phyloP scores from a whole-genome alignment of 495 filamentous ascomycete genomes.

The Chaetomium fimeti region DNA sequence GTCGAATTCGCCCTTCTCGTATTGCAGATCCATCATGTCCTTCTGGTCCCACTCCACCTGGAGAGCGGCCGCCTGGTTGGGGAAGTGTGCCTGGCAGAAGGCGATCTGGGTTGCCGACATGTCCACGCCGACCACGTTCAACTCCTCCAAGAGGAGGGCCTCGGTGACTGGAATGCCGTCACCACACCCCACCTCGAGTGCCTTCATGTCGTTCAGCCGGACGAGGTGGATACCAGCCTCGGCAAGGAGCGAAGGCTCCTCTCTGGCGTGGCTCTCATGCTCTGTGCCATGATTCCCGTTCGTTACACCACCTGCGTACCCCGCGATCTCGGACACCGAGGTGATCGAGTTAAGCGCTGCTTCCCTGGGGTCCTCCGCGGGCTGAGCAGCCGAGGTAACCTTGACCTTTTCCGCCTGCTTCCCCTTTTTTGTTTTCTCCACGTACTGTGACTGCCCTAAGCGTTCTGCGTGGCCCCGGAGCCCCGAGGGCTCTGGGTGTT shows the following conservation, averaged over 20 bases:
- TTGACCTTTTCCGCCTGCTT: neutral
- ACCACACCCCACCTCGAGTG: conserved; percentile 43
- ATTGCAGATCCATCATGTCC: conserved; percentile 38
- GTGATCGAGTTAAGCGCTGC: no score
- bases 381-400: no score
- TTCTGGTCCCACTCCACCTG: conserved; percentile 23
- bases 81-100: conserved; percentile 25
- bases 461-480: no score
- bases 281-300: no score
- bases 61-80: conserved; percentile 15
- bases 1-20: conserved; percentile 26
- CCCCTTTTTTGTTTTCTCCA: neutral
- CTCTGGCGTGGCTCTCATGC: no score
- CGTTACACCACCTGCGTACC: no score
- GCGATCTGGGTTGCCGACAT: conserved; percentile 36
- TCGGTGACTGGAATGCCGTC: conserved; percentile 34
- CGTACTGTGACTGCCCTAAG: no score
- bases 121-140: conserved; percentile 36
- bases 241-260: neutral
- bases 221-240: neutral
- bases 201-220: conserved; percentile 3
- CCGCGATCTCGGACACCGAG: no score
- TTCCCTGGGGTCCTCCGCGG: no score
- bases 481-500: neutral
- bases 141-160: conserved; percentile 25